Base-by-base conservation (phyloP, 2,329 filamentous ascomycete species). In the Escovopsis sp. region DNA sequence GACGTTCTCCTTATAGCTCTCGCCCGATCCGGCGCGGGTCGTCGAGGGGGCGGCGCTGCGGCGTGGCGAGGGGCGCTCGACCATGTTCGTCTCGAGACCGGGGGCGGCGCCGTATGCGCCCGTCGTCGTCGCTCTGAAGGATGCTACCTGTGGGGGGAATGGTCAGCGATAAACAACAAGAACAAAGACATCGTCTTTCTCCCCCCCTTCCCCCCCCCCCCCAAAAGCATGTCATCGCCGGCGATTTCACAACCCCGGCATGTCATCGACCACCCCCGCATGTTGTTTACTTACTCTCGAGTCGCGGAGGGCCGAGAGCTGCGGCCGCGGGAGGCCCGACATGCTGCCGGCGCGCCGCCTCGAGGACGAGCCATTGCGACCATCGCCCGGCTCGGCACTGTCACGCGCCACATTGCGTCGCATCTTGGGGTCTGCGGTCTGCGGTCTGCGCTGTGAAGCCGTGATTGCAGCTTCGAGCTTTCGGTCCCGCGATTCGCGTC, bases 1-100 rank as follows among this genome's bases (percentile, higher is more conserved):
- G 50, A 72, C 64, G 53, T 77, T 78, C 53, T 74, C 75, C 53
- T 74, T 77, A 46, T 62, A 72, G 53, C 72, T 76, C 43, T 76
- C 72, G 47, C 64, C 66, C 37, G 73, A 76, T n/a, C 63, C 61
- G 36, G 64, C 63, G 16, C 62, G 65, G 47, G 61, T 54, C 10
- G 65, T 67, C 38, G 64, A 63, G 27, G 59, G 59, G 13, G 45
- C 50, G 24, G 55, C 55, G 48, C 62, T 65, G 35, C 66, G 66
- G 31, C 64, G 59, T 5, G 67, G 68, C 0, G 56, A 46, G 1
- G 65, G 60, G 35, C 65, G 53, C 5, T 55, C 50, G 27, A 8
- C 27, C 2, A 48, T 37, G 9, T 56, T 52, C 5, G 64, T 57
- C 24, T 74, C 67, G 42, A 64, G 67, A 25, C 72, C 75, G 27